These are phyloP conservation scores for Leersia perrieri DNA, from an alignment of 176 grass and related monocot genomes.

Conservation along the genomic window DNA sequence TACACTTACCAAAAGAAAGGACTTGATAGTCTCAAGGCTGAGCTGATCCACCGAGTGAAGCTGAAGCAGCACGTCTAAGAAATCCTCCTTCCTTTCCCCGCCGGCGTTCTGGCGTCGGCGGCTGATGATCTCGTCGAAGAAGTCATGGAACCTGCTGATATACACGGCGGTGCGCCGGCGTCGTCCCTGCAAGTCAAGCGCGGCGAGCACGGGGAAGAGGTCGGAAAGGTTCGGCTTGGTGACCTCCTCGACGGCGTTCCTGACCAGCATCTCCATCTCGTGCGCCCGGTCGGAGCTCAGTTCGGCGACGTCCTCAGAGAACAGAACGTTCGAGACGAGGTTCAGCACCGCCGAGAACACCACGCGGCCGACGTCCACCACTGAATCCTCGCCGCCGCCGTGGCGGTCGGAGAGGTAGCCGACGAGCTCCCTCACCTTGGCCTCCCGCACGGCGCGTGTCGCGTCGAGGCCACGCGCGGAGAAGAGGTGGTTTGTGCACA, in stretches of 20 bases:
- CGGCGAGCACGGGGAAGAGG: conserved; percentile 51
- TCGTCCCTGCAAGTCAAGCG: conserved; percentile 57
- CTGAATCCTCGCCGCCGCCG: not conserved
- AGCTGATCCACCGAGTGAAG: conserved; percentile 47
- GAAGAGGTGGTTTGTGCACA: conserved; percentile 42
- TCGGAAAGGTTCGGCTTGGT: conserved; percentile 56
- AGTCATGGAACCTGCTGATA: conserved; percentile 34
- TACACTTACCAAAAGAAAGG: conserved; percentile 45
- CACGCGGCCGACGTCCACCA: conserved; percentile 27
- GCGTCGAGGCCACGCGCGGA: conserved; percentile 48
- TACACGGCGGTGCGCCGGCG: conserved; percentile 8
- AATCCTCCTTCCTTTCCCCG: conserved; percentile 26
- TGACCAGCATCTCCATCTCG: conserved; percentile 51
- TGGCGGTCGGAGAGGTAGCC: not conserved
- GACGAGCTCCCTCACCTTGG: conserved; percentile 43
- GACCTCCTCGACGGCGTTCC: conserved; percentile 21
- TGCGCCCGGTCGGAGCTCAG: conserved; percentile 36
- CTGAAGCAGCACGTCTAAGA: conserved; percentile 57
- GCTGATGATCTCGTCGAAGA: conserved; percentile 43
- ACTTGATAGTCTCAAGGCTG: conserved; percentile 38
- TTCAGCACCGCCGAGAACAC: conserved; percentile 52
- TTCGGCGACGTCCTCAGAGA: conserved; percentile 53
- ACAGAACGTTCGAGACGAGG: conserved; percentile 46
- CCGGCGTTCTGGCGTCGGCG: conserved; percentile 18
- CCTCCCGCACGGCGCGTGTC: conserved; percentile 33